Evolutionary conservation across 1,139 yeast genomes (phyloP).

Genomic region (Yamadazyma dendronema): DNA sequence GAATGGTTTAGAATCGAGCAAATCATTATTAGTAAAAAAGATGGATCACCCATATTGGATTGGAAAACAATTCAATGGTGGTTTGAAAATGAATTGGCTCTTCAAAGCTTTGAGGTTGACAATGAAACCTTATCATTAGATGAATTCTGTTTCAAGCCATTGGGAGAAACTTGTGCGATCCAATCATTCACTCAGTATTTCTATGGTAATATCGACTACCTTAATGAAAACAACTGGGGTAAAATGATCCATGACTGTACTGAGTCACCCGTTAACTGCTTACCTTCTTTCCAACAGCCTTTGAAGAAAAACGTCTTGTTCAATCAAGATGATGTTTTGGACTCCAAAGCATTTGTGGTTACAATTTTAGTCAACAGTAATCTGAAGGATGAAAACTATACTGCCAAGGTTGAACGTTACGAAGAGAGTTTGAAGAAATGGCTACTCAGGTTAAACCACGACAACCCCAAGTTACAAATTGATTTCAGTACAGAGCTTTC

Average conservation of each 20-base stretch:
- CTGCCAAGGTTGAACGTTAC: constrained; percentile 54
- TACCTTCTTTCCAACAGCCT: constrained; percentile 91
- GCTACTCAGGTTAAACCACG: constrained; percentile 48
- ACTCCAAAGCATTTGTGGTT: constrained; percentile 70
- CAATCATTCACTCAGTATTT: constrained; percentile 91
- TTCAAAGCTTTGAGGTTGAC: constrained; percentile 30
- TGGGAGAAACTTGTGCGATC: constrained; percentile 76
- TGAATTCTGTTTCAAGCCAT: constrained; percentile 83
- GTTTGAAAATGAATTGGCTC: constrained; percentile 69
- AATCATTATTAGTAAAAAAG: constrained; percentile 67
- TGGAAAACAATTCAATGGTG: constrained; percentile 83
- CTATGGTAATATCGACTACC: constrained; percentile 54
- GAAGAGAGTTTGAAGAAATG: constrained; percentile 61
- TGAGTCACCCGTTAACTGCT: constrained; percentile 79
- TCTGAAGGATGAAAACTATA: constrained; percentile 32
- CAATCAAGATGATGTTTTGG: constrained; percentile 47
- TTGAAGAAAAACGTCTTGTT: constrained; percentile 69
- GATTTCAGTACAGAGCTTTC: constrained; percentile 84
- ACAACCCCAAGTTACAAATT: constrained; percentile 52
- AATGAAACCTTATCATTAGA: constrained; percentile 37
- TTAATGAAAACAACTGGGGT: constrained; percentile 57
- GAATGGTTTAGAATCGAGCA: constrained; percentile 92
- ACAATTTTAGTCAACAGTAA: constrained; percentile 59
- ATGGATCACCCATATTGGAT: constrained; percentile 52
- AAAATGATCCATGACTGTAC: constrained; percentile 58